phyloP scores from a whole-genome alignment of 1,284 basidiomycete species.

The Ganoderma lucidum region DNA sequence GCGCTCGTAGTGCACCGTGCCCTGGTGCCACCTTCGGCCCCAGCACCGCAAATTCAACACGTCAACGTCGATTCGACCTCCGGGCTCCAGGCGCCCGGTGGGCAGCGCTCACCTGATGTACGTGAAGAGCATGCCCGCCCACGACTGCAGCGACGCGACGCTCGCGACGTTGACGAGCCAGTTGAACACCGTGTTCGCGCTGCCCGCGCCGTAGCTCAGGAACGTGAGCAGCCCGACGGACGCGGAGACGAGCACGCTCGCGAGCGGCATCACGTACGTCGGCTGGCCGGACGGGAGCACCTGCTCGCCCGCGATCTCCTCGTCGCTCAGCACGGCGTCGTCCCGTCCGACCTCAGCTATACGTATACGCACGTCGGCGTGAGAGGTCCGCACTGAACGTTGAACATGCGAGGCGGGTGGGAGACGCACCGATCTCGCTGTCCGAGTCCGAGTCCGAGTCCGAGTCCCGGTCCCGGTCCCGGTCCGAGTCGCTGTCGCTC shows the following conservation, averaged over 20 bases:
- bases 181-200: conserved; percentile 34
- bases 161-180: conserved; percentile 39
- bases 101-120: conserved; percentile 38
- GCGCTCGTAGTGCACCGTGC: conserved; percentile 38
- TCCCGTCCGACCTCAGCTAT: neutral
- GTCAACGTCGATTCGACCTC: too few relatives aligned
- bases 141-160: conserved; percentile 42
- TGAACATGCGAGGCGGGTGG: neutral
- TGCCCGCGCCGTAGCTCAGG: conserved; percentile 29
- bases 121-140: conserved; percentile 42
- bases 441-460: conserved; percentile 15
- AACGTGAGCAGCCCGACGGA: conserved; percentile 38
- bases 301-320: conserved; percentile 6
- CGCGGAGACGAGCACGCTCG: conserved; percentile 38
- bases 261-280: conserved; percentile 37
- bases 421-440: conserved; percentile 15
- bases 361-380: neutral
- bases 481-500: conserved; percentile 4
- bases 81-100: too few relatives aligned
- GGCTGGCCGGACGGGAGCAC: neutral
- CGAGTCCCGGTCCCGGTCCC: conserved; percentile 8
- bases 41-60: neutral
- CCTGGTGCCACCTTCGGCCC: conserved; percentile 37
- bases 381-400: too few relatives aligned
- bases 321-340: neutral